Percentiles rank a stretch among this genome's conserved stretches.
Evolutionary conservation across 768 basidiomycete species (phyloP).

Genomic region (Lactarius sp.): DNA sequence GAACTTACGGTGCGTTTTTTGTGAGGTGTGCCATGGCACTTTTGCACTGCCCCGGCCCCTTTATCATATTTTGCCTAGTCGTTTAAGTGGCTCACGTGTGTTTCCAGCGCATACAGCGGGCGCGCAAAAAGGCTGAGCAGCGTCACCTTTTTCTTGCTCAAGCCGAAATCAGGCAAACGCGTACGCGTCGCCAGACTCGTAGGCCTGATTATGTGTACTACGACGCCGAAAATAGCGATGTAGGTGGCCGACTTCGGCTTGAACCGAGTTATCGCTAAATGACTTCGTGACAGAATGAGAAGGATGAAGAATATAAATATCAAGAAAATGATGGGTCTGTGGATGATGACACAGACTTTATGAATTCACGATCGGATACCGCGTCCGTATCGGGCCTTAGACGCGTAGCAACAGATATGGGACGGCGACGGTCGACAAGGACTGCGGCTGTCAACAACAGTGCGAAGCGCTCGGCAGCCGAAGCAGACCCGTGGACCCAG

Average conservation of each 20-base stretch:
- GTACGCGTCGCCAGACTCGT: constrained; percentile 67
- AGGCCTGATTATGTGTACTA: constrained; percentile 81
- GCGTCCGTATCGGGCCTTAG: constrained; percentile 19
- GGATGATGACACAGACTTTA: constrained; percentile 34
- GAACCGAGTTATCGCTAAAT: constrained; percentile 29
- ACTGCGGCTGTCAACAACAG: constrained; percentile 38
- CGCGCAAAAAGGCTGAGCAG: constrained; percentile 66
- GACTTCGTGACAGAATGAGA: constrained; percentile 46
- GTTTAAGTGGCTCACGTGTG: constrained; percentile 22
- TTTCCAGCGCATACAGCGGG: constrained; percentile 63
- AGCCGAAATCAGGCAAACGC: constrained; percentile 72
- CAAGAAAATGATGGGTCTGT: constrained; percentile 45
- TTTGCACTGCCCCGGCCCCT: constrained; percentile 5
- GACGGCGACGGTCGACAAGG: constrained; percentile 41
- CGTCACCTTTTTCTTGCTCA: constrained; percentile 60
- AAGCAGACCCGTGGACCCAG: constrained; percentile 45
- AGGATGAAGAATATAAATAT: constrained; percentile 55
- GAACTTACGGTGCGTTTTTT: constrained; percentile 61
- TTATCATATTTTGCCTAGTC: neutral
- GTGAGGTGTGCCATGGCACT: neutral
- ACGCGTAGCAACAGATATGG: constrained; percentile 22
- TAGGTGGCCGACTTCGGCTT: constrained; percentile 34
- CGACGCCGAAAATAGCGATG: constrained; percentile 61
- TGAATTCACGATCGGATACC: constrained; percentile 28
- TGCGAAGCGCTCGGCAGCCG: constrained; percentile 47